Evolutionary conservation across 148 eudicot genomes (phyloP), one percentile per base, ranked within the genome.

Genomic region (Suaeda aralocaspica): DNA sequence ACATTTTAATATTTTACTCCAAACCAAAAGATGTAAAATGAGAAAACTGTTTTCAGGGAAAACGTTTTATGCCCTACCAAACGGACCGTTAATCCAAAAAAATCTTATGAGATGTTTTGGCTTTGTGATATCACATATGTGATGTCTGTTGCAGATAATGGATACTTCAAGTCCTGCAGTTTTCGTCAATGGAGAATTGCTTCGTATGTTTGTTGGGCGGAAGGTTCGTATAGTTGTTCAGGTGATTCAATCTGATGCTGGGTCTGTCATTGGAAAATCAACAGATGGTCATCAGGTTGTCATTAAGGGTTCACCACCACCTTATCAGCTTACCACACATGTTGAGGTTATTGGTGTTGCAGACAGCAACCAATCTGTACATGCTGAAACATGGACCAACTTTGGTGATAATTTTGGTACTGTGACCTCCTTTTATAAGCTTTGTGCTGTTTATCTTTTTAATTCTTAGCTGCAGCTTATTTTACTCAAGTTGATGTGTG

Each of bases 301-400:
- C 49, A 71, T 94, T 12, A 89, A 86, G 78, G 97, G 97, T 19
- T 75, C 82, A 24, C 80, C 84, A 3, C 84, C 90, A 42, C 19
- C 66, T 73, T 55, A 49, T 15, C 78, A 88, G 71, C 88, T 86
- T 19, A 72, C 74, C 22, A 84, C 88, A 31, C 91, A 74, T 72
- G 93, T 89, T n/a, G 99, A 94, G 82, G 91, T 86, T 41, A 85
- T 94, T 77, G 99, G 99, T 57, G 85, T 94, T 72, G 99, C 96
- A 30, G 99, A 94, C 44, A 70, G 63, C 74, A 76, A 79, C 52
- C 90, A 87, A 56, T 85, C 90, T 55, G 74, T 85, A 62, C 79
- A 71, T 34, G 91, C 96, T 45, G 91, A 89, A 28, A 77, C 68
- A 28, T 84, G 84, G 82, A 80, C 81, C 82, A 89, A 89, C 78